Evolutionary conservation across 768 basidiomycete genomes (phyloP), one percentile per base, ranked within the genome.

Genomic region (Boletus vinaceobasis): DNA sequence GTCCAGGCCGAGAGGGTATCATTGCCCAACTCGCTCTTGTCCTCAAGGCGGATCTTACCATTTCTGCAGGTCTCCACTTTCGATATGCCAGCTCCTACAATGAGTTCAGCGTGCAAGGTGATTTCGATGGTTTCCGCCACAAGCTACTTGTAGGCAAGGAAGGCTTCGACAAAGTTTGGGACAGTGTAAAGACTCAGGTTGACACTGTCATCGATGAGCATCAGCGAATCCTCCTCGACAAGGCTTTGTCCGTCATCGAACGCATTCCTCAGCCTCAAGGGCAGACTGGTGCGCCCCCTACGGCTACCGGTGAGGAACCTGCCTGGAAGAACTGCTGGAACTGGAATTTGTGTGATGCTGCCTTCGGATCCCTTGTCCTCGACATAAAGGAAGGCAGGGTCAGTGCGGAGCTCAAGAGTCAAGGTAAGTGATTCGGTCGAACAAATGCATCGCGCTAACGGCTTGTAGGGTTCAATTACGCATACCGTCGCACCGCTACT

Each of bases 291-390:
- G 60, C 67, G 6, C 78, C 75, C 0, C 76, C 79, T 8, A 76
- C 80, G 1, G 75, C 79, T 9, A 77, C 80, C 3, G 80, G 81
- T 3, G 96, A 99, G 69, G 94, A 98, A 63, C 85, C 88, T 4
- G 86, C 91, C 0, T 99, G 97, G 97, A 99, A 98, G 73, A 98
- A 97, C 69, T 93, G 92, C 69, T 98, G 96, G 96, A 93, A 97
- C 69, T 97, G 96, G 96, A 96, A 98, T 65, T 74, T 98, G 40
- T 94, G 94, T 59, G 97, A 99, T 62, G 96, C 96, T 7, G 90
- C 93, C 2, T 97, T 88, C 57, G 96, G 97, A 2, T 85, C 85
- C 11, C 79, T 99, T 33, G 76, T 97, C 1, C 75, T 99, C 43
- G 93, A 97, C 61, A 75, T 98, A 63, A 88, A 88, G 62, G 95